Percentiles rank a stretch among this genome's conserved stretches.
These are phyloP conservation scores for Anthracocystis walkeri DNA, from an alignment of 1,284 basidiomycete species.

Conservation along the genomic window DNA sequence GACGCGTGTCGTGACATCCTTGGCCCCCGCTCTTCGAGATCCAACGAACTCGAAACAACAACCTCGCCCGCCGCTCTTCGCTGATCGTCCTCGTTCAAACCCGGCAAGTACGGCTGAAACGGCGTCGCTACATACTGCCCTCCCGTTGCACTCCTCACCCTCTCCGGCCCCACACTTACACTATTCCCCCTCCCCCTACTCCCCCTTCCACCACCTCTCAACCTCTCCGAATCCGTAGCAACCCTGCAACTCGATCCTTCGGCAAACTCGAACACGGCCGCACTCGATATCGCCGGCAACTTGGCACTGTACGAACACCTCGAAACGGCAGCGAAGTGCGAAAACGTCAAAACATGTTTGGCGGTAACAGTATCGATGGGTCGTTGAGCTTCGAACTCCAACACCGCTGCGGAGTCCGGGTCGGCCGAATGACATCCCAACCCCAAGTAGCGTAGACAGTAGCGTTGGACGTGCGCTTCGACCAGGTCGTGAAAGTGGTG, in stretches of 20 bases:
- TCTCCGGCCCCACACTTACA: slow-evolving; percentile 26
- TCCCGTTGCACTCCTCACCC: neutral
- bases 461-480: slow-evolving; percentile 49
- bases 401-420: slow-evolving; percentile 19
- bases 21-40: slow-evolving; percentile 32
- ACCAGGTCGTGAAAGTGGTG: slow-evolving; percentile 49
- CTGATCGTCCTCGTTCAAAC: slow-evolving; percentile 29
- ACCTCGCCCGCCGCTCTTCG: slow-evolving; percentile 14
- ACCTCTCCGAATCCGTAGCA: slow-evolving; percentile 19
- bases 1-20: slow-evolving; percentile 26
- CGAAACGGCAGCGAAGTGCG: slow-evolving; percentile 43
- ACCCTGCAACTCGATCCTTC: slow-evolving; percentile 27
- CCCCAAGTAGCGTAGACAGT: slow-evolving; percentile 39
- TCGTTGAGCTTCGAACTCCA: slow-evolving; percentile 59
- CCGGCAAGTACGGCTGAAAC: slow-evolving; percentile 37
- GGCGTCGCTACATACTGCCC: slow-evolving; percentile 23
- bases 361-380: slow-evolving; percentile 61
- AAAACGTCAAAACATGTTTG: slow-evolving; percentile 56
- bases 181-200: slow-evolving; percentile 24
- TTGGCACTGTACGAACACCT: slow-evolving; percentile 10
- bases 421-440: slow-evolving; percentile 18
- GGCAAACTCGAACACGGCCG: slow-evolving; percentile 37
- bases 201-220: slow-evolving; percentile 10
- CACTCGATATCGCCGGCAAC: slow-evolving; percentile 11
- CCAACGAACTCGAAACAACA: slow-evolving; percentile 35